A percentile compares a stretch with the other conserved stretches of the same genome.
These are phyloP conservation scores for Botrytis elliptica DNA, from an alignment of 2,329 filamentous ascomycete genomes.

Conservation along the genomic window DNA sequence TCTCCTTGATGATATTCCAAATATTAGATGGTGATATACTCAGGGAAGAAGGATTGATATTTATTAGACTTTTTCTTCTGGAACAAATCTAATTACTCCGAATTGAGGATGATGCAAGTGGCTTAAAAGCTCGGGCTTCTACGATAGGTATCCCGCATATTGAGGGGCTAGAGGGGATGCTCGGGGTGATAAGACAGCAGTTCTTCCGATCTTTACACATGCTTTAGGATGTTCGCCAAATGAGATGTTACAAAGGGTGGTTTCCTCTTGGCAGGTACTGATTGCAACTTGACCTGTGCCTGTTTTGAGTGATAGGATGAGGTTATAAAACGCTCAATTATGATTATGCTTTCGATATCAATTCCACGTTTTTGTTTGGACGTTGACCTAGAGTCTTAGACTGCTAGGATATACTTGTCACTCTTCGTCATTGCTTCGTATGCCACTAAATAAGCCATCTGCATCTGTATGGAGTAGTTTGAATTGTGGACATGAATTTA, in stretches of 20 bases:
- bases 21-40: background rate
- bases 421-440: constrained; percentile 8
- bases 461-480: background rate
- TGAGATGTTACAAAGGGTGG: background rate
- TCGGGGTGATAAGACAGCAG: background rate
- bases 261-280: constrained; percentile 13
- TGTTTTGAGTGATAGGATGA: constrained; percentile 10
- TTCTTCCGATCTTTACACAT: constrained; percentile 16
- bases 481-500: background rate
- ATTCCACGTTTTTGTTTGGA: background rate
- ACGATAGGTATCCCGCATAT: constrained; percentile 1
- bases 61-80: constrained; percentile 6
- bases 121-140: constrained; percentile 13
- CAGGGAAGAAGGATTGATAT: background rate
- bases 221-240: background rate
- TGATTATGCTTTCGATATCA: constrained; percentile 9
- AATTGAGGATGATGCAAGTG: constrained; percentile 15
- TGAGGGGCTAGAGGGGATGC: constrained; percentile 16
- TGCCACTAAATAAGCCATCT: background rate
- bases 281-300: constrained; percentile 7
- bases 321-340: background rate
- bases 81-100: background rate
- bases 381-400: background rate
- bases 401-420: background rate
- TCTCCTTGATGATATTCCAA: background rate